Conservation (phyloP, 148 eudicot species). For the Cornus florida region DNA sequence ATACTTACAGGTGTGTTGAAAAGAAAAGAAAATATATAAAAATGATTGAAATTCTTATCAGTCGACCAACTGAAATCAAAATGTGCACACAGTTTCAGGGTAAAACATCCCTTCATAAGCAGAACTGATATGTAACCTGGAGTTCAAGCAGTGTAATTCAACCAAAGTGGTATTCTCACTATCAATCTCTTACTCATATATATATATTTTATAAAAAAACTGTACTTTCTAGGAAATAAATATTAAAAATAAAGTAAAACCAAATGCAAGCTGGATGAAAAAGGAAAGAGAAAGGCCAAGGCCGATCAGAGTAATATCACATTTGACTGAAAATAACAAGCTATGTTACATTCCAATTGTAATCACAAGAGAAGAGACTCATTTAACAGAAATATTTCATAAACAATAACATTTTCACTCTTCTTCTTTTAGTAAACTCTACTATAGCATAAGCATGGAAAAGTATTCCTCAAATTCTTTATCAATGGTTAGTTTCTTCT, state of each 20-base stretch:
- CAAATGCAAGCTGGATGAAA: neutral
- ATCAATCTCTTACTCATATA: neutral
- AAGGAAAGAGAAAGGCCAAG: neutral
- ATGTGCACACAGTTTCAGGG: too few species aligned
- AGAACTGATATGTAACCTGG: neutral
- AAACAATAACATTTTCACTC: neutral
- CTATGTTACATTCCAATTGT: neutral
- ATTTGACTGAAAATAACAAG: neutral
- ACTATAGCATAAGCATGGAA: slow-evolving; percentile 42
- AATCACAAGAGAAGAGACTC: neutral
- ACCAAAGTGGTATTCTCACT: neutral
- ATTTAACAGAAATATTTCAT: neutral
- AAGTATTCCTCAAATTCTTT: slow-evolving; percentile 52
- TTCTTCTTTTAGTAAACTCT: neutral
- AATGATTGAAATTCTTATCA: too few species aligned
- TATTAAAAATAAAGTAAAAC: neutral
- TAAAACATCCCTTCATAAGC: neutral
- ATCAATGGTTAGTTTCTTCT: slow-evolving; percentile 40
- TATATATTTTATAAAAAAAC: too few species aligned
- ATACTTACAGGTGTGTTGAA: too few species aligned
- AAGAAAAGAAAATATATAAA: too few species aligned
- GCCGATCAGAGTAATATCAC: neutral
- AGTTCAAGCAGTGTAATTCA: neutral
- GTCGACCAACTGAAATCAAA: too few species aligned
- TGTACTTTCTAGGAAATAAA: neutral